phyloP scores from a whole-genome alignment of 164 flowering plant genomes.

The Cinnamomum micranthum region DNA sequence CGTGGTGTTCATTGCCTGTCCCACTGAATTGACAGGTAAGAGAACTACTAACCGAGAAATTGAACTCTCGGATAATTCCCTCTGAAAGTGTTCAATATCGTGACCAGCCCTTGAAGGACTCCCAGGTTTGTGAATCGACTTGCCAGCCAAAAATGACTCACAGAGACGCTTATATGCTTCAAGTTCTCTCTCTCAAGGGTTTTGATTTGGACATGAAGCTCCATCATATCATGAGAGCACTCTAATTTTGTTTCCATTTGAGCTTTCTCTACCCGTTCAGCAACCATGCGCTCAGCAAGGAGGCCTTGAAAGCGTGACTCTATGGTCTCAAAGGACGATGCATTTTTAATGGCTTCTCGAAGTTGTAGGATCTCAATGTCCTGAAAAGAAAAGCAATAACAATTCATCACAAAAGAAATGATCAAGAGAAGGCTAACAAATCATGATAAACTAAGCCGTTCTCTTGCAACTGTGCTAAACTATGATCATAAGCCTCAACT shows the following conservation, averaged over 20 bases:
- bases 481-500: background rate
- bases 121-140: background rate
- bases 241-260: background rate
- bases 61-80: background rate
- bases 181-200: conserved; percentile 3
- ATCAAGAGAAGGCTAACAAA: background rate
- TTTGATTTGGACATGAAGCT: background rate
- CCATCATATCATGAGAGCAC: background rate
- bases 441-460: background rate
- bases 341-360: background rate
- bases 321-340: background rate
- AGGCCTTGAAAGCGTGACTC: background rate
- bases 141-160: background rate
- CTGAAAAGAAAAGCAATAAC: background rate
- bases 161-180: background rate
- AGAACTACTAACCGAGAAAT: background rate
- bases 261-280: background rate
- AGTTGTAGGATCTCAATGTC: conserved; percentile 1
- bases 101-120: background rate
- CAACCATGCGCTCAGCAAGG: background rate
- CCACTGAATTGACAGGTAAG: background rate
- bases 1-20: background rate
- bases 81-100: background rate
- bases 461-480: background rate
- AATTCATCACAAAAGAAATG: background rate